A percentile compares a stretch with the other conserved stretches of the same genome.
Conservation (phyloP, 2,329 filamentous ascomycete genomes). For the Ilyonectria mors-panacis region DNA sequence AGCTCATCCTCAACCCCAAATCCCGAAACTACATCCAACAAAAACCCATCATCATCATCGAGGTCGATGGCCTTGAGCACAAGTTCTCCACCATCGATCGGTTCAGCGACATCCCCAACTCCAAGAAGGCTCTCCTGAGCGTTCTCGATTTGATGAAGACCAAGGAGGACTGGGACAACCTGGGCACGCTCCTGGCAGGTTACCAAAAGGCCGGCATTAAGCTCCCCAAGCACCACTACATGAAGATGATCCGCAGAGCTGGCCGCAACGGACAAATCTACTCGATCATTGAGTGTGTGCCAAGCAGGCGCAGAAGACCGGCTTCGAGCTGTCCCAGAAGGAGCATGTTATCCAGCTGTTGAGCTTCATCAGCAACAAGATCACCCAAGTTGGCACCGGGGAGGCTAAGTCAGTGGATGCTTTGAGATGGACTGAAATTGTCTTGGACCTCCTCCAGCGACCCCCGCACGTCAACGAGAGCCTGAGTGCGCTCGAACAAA, state of each 20-base stretch:
- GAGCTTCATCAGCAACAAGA: conserved; percentile 53
- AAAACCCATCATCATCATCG: conserved; percentile 71
- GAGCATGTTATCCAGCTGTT: conserved; percentile 56
- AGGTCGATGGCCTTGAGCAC: conserved; percentile 70
- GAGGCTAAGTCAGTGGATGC: conserved; percentile 57
- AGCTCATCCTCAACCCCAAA: conserved; percentile 65
- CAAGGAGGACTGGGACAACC: conserved; percentile 66
- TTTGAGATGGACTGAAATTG: conserved; percentile 61
- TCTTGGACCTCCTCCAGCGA: conserved; percentile 66
- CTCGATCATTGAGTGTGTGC: conserved; percentile 67
- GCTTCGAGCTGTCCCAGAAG: conserved; percentile 58
- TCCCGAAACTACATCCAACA: conserved; percentile 64
- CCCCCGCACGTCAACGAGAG: conserved; percentile 53
- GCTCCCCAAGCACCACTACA: conserved; percentile 53
- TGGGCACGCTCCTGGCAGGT: conserved; percentile 67
- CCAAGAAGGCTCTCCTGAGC: conserved; percentile 54
- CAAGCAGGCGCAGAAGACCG: conserved; percentile 62
- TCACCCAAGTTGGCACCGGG: conserved; percentile 56
- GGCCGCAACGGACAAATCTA: conserved; percentile 59
- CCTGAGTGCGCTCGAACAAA: conserved; percentile 35
- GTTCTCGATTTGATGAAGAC: conserved; percentile 64
- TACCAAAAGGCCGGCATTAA: conserved; percentile 59
- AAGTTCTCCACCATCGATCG: conserved; percentile 65
- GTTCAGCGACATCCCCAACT: conserved; percentile 60
- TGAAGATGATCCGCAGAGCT: conserved; percentile 60